Evolutionary conservation across 2,329 filamentous ascomycete genomes (phyloP).

Genomic region (Aureobasidium sp.): DNA sequence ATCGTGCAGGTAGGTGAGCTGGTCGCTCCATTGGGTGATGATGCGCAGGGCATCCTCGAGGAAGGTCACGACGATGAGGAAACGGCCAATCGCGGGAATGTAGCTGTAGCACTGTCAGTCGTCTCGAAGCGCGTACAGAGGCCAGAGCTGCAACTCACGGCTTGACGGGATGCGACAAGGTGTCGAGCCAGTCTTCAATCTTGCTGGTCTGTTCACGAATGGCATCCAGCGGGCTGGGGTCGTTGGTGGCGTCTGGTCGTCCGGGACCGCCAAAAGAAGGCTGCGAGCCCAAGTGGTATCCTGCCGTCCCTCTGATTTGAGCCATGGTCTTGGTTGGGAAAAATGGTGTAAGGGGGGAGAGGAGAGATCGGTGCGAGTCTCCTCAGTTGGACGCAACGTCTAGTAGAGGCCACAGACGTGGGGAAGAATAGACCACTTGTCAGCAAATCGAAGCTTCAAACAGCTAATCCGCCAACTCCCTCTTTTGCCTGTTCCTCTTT

Average conservation of each 20-base stretch:
- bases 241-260: conserved; percentile 51
- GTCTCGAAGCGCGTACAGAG: background rate
- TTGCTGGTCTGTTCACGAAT: conserved; percentile 95
- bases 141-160: conserved; percentile 57
- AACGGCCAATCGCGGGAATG: conserved; percentile 88
- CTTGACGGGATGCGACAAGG: conserved; percentile 80
- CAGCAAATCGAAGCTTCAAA: conserved; percentile 5
- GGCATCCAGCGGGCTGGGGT: conserved; percentile 72
- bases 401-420: background rate
- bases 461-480: background rate
- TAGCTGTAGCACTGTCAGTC: conserved; percentile 50
- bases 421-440: conserved; percentile 12
- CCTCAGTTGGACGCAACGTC: background rate
- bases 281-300: conserved; percentile 73
- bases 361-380: background rate
- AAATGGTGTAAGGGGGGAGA: conserved; percentile 3
- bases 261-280: conserved; percentile 48
- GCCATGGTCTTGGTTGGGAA: conserved; percentile 34
- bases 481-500: background rate
- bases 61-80: conserved; percentile 97
- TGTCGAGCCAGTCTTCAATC: conserved; percentile 90
- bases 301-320: conserved; percentile 56
- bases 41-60: conserved; percentile 94
- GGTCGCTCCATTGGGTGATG: conserved; percentile 93
- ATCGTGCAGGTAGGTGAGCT: conserved; percentile 84